Evolutionary conservation across 306 rosid species (phyloP), one percentile per base, ranked within the genome.

Genomic region (Fagus sylvatica): DNA sequence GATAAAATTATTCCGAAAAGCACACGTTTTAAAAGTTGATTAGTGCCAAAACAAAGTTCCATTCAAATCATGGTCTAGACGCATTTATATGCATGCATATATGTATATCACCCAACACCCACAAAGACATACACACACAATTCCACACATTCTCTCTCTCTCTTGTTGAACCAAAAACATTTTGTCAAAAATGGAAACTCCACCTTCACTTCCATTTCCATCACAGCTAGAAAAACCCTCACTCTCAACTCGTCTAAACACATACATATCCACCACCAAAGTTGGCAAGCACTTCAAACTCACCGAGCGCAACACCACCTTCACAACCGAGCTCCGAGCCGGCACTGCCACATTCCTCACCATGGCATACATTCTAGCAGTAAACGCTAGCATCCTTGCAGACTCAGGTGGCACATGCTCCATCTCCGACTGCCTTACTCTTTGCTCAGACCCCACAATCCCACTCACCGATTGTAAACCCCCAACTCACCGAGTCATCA

Each of bases 361-460:
- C 79, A 96, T 96, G 99, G 99, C 99, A 6, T 96, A 96, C 88
- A 93, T 96, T 86, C 89, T 96, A 34, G 99, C 99, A 53, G 98
- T 96, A 81, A 96, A 96, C 91, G 99, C 99, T 39, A 90, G 97
- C 69, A 93, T 96, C 65, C 85, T 96, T 36, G 41, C 98, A 4
- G 99, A 96, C 74, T 96, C 99, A 48, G 99, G 99, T 0, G 99
- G 93, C 0, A 88, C 99, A 0, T 96, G 99, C 89, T 79, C 94
- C 51, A 89, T 91, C 59, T 84, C 97, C 8, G 96, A 96, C 19
- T 96, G 99, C 49, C 4, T 93, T 68, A 93, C 91, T 1, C 93
- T 93, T 81, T 96, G 99, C 59, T 96, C 99, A 16, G 84, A 93
- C 83, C 67, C 87, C 1, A 75, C 96, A 4, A 4, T 86, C 59